Evolutionary conservation across 257 asterid species (phyloP).

Genomic region (Cruciata laevipes): DNA sequence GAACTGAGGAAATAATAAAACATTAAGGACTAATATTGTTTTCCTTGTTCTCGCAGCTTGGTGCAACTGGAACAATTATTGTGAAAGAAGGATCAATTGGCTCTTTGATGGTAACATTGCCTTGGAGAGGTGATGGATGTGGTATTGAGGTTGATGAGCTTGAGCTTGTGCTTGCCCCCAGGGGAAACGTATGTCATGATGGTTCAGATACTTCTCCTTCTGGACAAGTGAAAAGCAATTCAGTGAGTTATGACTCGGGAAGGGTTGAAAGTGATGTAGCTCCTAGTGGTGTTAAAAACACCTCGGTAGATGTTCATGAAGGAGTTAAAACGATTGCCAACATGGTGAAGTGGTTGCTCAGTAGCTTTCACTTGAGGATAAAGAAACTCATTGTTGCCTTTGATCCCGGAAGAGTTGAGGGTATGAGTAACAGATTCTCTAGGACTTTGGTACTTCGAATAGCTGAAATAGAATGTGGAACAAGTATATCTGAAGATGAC

Average conservation of each 20-base stretch:
- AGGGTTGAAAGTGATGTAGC: conserved; percentile 38
- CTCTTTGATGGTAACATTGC: conserved; percentile 69
- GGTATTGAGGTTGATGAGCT: conserved; percentile 79
- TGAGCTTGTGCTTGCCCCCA: conserved; percentile 78
- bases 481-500: conserved; percentile 70
- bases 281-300: conserved; percentile 25
- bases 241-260: conserved; percentile 26
- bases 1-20: background rate
- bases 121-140: conserved; percentile 92
- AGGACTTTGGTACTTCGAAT: conserved; percentile 74
- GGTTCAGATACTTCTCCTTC: conserved; percentile 34
- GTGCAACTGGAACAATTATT: conserved; percentile 39
- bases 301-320: conserved; percentile 83
- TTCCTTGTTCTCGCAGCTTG: conserved; percentile 50
- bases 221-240: conserved; percentile 20
- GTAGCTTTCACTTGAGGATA: conserved; percentile 73
- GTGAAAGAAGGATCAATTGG: conserved; percentile 96
- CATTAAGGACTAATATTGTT: background rate
- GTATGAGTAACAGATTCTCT: conserved; percentile 35
- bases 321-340: conserved; percentile 96
- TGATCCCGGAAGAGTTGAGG: conserved; percentile 64
- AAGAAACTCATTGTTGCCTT: conserved; percentile 73
- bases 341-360: conserved; percentile 89
- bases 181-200: conserved; percentile 29
- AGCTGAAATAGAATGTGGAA: conserved; percentile 78